Base-by-base conservation (phyloP, 306 rosid genomes). In the barrel medic (Medicago truncatula) region DNA sequence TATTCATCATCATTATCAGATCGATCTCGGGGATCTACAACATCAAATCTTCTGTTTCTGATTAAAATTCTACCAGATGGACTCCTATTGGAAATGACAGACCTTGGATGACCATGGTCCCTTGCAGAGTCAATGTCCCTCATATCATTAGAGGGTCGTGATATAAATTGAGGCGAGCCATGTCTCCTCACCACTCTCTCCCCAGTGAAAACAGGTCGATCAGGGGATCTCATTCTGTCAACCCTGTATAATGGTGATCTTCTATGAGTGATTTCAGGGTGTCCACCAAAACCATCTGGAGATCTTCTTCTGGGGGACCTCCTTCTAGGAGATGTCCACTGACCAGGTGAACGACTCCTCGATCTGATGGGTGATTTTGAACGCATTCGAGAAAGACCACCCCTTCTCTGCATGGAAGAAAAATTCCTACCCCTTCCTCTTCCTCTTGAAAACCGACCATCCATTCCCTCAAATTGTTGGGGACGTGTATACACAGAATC, bases 211-310 rank as follows among this genome's bases (percentile, higher is more conserved):
- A 84, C 86, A 31, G 87, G 88, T 28, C 89, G 90, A 25, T 91
- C 92, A 6, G 96, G 98, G 50, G 95, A 90, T 83, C 96, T 92
- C 90, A 94, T 86, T 78, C 91, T 86, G 68, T 88, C 89, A 84
- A 76, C 80, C 76, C 93, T 79, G 84, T 83, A 92, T 72, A 87
- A 63, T 4, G 92, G 87, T 59, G 98, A 85, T 80, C 96, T 83
- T 78, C 83, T 90, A 73, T 84, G 90, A 34, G 66, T 76, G 64
- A 87, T 20, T 63, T 86, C 95, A 65, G 88, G 86, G 78, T 84
- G 94, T 38, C 93, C 92, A 68, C 85, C 85, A 87, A 90, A 94
- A 28, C 88, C 88, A 38, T 91, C 88, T 4, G 91, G 91, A 41
- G 94, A 86, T 77, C 97, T 90, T 80, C 96, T 87, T 85, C 96